Percentiles rank a stretch among this genome's conserved stretches.
phyloP scores from a whole-genome alignment of 1,139 yeast genomes.

The Geotrichum restrictum region DNA sequence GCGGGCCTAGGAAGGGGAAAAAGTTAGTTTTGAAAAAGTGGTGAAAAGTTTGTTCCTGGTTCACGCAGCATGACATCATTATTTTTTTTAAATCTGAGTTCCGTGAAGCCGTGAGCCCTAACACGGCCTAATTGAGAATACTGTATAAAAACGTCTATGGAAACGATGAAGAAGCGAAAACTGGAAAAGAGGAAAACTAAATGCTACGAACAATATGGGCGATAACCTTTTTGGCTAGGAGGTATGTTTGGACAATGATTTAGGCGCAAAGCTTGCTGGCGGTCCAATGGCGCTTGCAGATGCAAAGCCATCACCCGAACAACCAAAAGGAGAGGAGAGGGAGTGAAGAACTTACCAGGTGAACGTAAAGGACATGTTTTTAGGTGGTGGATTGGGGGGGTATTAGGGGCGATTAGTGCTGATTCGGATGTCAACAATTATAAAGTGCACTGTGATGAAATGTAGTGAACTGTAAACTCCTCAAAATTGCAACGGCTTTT shows the following conservation, averaged over 20 bases:
- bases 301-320: not conserved
- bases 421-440: not conserved
- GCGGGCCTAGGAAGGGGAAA: conserved; percentile 11
- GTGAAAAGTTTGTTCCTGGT: not conserved
- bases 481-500: not conserved
- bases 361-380: conserved; percentile 2
- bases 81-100: not conserved
- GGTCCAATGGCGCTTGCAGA: not conserved
- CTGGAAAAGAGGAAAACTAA: not conserved
- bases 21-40: not conserved
- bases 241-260: not conserved
- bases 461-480: not conserved
- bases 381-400: not conserved
- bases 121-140: not conserved
- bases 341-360: conserved; percentile 1
- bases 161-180: not conserved
- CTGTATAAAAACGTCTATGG: not conserved
- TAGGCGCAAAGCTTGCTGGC: too few relatives aligned
- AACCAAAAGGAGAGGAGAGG: not conserved
- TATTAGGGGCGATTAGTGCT: too few relatives aligned
- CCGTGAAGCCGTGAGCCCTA: not conserved
- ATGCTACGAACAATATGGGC: not conserved
- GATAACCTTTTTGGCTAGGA: too few relatives aligned
- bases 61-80: not conserved
- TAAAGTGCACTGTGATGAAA: not conserved